A percentile compares a stretch with the other conserved stretches of the same genome.
Conservation (phyloP, 306 rosid species). For the Oemleria cerasiformis region DNA sequence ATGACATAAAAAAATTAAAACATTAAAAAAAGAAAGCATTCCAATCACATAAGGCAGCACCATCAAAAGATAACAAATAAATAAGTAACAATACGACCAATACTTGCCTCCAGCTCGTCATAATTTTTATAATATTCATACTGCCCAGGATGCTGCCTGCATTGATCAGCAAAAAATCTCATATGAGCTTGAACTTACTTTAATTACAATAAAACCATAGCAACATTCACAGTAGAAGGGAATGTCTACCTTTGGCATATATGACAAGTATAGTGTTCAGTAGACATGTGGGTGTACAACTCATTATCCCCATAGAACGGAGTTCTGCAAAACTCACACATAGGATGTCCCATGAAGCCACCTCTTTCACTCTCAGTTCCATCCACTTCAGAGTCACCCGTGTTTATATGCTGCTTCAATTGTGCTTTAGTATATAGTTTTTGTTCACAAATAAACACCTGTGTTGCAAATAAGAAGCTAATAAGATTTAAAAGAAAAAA, state of each 20-base stretch:
- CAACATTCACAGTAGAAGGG: not conserved
- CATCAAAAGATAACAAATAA: not conserved
- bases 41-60: not conserved
- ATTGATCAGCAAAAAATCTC: conserved; percentile 18
- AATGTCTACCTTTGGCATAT: conserved; percentile 77
- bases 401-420: conserved; percentile 69
- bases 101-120: conserved; percentile 90
- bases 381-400: conserved; percentile 93
- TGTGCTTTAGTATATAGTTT: conserved; percentile 79
- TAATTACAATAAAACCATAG: not conserved
- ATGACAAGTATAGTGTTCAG: conserved; percentile 92
- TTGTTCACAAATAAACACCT: conserved; percentile 96
- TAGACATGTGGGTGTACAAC: conserved; percentile 82
- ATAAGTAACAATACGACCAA: conserved; percentile 16
- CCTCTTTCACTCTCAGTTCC: conserved; percentile 99
- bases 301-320: conserved; percentile 96
- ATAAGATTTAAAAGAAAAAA: not conserved
- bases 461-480: conserved; percentile 9
- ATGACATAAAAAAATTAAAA: conserved; percentile 4
- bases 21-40: not conserved
- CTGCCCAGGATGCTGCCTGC: conserved; percentile 89
- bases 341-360: conserved; percentile 93
- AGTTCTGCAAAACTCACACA: conserved; percentile 82
- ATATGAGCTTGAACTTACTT: not conserved
- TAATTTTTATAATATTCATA: conserved; percentile 84